Percentiles rank a stretch among this genome's conserved stretches.
These are phyloP conservation scores for Pseudogymnoascus sp. DNA, from an alignment of 2,329 filamentous ascomycete genomes.

Conservation along the genomic window DNA sequence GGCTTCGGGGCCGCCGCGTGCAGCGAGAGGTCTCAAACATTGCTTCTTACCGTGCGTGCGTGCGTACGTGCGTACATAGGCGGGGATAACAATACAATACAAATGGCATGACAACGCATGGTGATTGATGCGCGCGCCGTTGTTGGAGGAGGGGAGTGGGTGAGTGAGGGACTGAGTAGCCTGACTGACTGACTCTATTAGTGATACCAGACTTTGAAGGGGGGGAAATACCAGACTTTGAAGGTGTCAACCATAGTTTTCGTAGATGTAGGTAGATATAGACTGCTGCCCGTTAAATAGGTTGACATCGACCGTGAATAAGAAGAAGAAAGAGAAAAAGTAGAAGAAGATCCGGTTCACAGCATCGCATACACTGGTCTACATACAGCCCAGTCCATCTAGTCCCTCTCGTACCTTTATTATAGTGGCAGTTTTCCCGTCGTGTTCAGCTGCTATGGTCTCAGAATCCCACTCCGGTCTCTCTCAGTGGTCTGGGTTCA, in stretches of 20 bases:
- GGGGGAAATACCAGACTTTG: neutral
- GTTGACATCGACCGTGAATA: neutral
- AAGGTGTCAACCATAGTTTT: neutral
- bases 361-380: neutral
- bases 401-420: neutral
- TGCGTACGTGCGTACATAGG: neutral
- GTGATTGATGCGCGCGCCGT: neutral
- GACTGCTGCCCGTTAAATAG: neutral
- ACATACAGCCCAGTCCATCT: too few species aligned
- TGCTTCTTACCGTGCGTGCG: neutral
- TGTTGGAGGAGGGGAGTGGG: neutral
- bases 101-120: slow-evolving; percentile 9
- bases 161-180: neutral
- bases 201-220: neutral
- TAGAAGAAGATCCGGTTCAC: neutral
- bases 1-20: slow-evolving; percentile 3
- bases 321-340: neutral
- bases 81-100: neutral
- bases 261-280: neutral
- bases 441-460: neutral
- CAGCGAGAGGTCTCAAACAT: slow-evolving; percentile 10
- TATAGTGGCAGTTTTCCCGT: neutral
- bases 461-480: neutral
- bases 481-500: neutral
- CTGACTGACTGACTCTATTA: neutral